phyloP scores from a whole-genome alignment of 2,329 filamentous ascomycete species.

The Epichloe uncinata region DNA sequence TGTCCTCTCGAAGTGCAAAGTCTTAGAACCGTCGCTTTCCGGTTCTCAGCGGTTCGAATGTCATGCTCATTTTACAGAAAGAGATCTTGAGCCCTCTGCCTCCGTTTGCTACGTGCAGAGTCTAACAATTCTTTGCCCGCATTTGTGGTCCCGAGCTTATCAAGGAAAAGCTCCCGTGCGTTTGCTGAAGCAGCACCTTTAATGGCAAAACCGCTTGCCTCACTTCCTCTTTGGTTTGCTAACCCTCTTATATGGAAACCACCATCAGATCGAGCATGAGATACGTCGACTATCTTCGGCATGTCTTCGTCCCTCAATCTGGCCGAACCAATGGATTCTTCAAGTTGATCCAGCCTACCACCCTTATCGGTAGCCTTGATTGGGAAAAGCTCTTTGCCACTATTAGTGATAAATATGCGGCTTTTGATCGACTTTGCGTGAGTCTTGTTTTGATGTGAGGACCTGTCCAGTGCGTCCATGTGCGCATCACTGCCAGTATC shows the following conservation, averaged over 20 bases:
- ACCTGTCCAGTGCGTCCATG: constrained; percentile 20
- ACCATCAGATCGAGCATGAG: constrained; percentile 27
- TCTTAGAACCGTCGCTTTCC: too few relatives aligned
- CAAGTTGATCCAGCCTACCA: constrained; percentile 24
- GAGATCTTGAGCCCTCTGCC: constrained; percentile 59
- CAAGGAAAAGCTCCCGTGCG: constrained; percentile 56
- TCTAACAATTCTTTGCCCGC: constrained; percentile 57
- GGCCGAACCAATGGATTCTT: constrained; percentile 25
- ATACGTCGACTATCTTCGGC: constrained; percentile 45
- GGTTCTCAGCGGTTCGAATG: background rate
- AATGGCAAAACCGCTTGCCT: constrained; percentile 45
- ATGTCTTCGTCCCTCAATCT: constrained; percentile 24
- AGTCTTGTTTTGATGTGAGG: constrained; percentile 21
- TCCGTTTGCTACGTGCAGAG: constrained; percentile 34
- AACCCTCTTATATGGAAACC: constrained; percentile 48
- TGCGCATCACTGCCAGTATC: constrained; percentile 28
- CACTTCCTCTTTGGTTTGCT: constrained; percentile 31
- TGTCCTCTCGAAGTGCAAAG: too few relatives aligned
- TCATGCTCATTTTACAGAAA: constrained; percentile 39
- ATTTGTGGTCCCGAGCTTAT: constrained; percentile 43
- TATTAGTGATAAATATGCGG: constrained; percentile 18
- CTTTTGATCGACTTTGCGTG: constrained; percentile 22
- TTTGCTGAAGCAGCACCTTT: constrained; percentile 42
- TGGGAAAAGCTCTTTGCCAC: constrained; percentile 27
- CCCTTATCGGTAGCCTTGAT: constrained; percentile 16